These are phyloP conservation scores for Bisporella sp. DNA, from an alignment of 2,329 filamentous ascomycete species.

Conservation along the genomic window DNA sequence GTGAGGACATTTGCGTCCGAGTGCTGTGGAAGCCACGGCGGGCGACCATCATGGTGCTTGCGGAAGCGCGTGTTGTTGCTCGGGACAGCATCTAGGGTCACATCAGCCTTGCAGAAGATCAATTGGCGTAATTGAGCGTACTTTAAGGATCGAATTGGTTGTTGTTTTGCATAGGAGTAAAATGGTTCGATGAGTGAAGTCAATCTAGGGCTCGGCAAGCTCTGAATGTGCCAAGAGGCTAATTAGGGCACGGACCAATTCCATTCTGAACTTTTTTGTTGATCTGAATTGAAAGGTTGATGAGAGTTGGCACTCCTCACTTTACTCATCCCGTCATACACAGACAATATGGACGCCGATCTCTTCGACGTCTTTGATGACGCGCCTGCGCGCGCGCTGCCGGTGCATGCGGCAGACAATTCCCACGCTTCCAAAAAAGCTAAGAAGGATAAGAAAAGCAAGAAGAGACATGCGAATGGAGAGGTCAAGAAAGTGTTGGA, in stretches of 20 bases:
- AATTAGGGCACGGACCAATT: too few species aligned
- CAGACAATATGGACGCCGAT: constrained; percentile 62
- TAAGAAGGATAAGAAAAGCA: constrained; percentile 46
- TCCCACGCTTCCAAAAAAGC: constrained; percentile 22
- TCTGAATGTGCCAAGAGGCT: too few species aligned
- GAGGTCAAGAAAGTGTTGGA: constrained; percentile 55
- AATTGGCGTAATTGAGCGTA: constrained; percentile 30
- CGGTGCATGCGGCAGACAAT: constrained; percentile 3
- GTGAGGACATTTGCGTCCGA: constrained; percentile 75
- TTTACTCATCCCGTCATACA: too few species aligned
- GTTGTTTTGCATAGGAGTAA: constrained; percentile 8
- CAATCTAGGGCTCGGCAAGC: too few species aligned
- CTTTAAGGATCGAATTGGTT: constrained; percentile 18
- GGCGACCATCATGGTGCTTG: constrained; percentile 60
- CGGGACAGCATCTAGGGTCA: constrained; percentile 72
- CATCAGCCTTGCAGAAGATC: constrained; percentile 21
- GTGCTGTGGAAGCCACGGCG: constrained; percentile 94
- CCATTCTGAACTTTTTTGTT: too few species aligned
- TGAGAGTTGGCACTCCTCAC: too few species aligned
- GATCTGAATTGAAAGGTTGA: too few species aligned
- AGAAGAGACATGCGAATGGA: constrained; percentile 83
- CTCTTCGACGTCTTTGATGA: constrained; percentile 80
- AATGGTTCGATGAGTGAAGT: not conserved
- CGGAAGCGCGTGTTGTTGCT: constrained; percentile 53
- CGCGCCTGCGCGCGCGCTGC: constrained; percentile 41